phyloP scores from a whole-genome alignment of 371 early-diverging fungal species.

The Mortierella sp. region DNA sequence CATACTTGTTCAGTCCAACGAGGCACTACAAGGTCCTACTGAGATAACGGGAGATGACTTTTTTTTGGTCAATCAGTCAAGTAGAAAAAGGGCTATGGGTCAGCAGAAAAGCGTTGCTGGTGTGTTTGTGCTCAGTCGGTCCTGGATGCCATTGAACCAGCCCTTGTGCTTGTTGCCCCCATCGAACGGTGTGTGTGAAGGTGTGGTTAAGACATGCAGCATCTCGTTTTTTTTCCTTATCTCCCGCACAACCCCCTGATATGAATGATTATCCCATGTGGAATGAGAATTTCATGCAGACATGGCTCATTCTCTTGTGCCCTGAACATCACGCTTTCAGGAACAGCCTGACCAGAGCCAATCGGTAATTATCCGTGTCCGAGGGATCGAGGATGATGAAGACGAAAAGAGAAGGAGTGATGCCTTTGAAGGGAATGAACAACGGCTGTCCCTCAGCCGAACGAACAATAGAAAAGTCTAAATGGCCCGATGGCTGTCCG shows the following conservation, averaged over 20 bases:
- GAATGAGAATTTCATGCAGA: background rate
- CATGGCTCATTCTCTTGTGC: background rate
- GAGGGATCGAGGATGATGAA: background rate
- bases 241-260: background rate
- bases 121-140: background rate
- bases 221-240: background rate
- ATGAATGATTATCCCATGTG: background rate
- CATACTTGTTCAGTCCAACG: too few relatives aligned
- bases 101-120: background rate
- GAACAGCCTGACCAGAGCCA: background rate
- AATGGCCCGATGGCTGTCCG: background rate
- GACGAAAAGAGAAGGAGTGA: background rate
- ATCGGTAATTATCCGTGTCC: background rate
- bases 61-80: background rate
- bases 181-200: background rate
- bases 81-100: background rate
- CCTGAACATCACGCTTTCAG: background rate
- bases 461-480: background rate
- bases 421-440: background rate
- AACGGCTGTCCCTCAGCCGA: background rate
- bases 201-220: background rate
- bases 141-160: constrained; percentile 10
- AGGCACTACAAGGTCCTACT: too few relatives aligned
- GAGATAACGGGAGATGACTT: background rate
- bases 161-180: background rate